Percentiles rank a stretch among this genome's conserved stretches.
Evolutionary conservation across 192 early-diverging fungal genomes (phyloP).

Genomic region (Coemansia sp.): DNA sequence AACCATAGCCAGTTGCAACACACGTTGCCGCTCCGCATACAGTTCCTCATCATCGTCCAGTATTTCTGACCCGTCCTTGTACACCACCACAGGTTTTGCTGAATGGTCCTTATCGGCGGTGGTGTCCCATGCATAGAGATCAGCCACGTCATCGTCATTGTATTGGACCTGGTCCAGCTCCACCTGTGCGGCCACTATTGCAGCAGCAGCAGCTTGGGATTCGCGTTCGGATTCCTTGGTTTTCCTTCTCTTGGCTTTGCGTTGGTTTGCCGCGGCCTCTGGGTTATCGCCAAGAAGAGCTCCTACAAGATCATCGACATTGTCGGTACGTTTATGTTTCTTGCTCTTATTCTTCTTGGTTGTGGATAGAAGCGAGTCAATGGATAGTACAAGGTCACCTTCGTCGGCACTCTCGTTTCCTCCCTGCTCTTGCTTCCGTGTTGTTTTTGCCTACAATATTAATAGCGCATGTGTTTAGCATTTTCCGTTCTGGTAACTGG

Average conservation of each 20-base stretch:
- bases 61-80: background rate
- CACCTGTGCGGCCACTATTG: background rate
- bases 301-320: conserved; percentile 43
- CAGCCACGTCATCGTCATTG: conserved; percentile 34
- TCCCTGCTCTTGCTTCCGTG: background rate
- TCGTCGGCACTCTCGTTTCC: conserved; percentile 3
- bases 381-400: conserved; percentile 23
- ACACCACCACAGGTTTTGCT: background rate
- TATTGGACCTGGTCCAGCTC: background rate
- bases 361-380: conserved; percentile 7
- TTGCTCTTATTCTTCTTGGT: conserved; percentile 8
- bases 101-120: conserved; percentile 3
- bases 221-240: background rate
- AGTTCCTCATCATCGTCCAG: background rate
- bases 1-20: conserved; percentile 31
- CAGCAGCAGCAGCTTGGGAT: background rate
- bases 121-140: conserved; percentile 43
- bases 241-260: background rate
- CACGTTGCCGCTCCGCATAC: conserved; percentile 22
- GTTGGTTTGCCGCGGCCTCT: conserved; percentile 1
- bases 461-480: background rate
- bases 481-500: background rate
- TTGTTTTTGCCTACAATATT: background rate
- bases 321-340: conserved; percentile 1
- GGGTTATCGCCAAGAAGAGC: conserved; percentile 34